Percentiles rank a stretch among this genome's conserved stretches.
Conservation (phyloP, 441 rosid genomes). For the Bruguiera hainesii region DNA sequence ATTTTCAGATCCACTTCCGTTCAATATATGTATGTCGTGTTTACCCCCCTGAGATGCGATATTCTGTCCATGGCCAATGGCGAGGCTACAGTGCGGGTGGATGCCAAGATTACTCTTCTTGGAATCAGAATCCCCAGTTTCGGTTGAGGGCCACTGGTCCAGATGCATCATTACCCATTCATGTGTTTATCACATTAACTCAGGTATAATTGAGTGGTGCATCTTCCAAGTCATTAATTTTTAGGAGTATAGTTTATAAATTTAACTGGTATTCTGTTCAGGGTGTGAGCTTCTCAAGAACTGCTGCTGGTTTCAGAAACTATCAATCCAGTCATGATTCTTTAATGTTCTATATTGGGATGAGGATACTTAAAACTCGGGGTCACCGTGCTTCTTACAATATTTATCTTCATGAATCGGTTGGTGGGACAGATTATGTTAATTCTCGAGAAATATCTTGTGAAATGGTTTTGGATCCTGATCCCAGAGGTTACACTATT, state of each 20-base stretch:
- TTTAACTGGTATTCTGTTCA: constrained; percentile 19
- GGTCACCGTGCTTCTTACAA: constrained; percentile 97
- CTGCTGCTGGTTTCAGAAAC: constrained; percentile 92
- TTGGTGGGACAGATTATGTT: constrained; percentile 99
- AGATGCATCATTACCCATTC: constrained; percentile 89
- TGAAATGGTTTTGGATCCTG: constrained; percentile 99
- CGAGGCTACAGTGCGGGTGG: constrained; percentile 99
- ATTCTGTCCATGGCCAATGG: constrained; percentile 98
- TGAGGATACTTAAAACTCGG: constrained; percentile 99
- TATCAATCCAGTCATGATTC: constrained; percentile 98
- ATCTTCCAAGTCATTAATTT: background rate
- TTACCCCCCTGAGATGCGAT: constrained; percentile 98
- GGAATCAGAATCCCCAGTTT: constrained; percentile 99
- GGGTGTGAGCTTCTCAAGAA: constrained; percentile 99
- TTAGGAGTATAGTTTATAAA: too few relatives aligned
- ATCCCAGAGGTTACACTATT: constrained; percentile 98
- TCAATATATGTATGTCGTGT: constrained; percentile 98
- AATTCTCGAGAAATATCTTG: constrained; percentile 99
- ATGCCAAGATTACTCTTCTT: constrained; percentile 97
- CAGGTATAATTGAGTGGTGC: constrained; percentile 48
- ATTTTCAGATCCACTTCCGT: constrained; percentile 98
- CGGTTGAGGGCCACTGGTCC: constrained; percentile 87
- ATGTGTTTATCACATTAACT: constrained; percentile 95
- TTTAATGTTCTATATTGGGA: constrained; percentile 95
- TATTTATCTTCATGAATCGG: constrained; percentile 97